Evolutionary conservation across 2,329 filamentous ascomycete species (phyloP).

Genomic region (Pleomassaria siparia): DNA sequence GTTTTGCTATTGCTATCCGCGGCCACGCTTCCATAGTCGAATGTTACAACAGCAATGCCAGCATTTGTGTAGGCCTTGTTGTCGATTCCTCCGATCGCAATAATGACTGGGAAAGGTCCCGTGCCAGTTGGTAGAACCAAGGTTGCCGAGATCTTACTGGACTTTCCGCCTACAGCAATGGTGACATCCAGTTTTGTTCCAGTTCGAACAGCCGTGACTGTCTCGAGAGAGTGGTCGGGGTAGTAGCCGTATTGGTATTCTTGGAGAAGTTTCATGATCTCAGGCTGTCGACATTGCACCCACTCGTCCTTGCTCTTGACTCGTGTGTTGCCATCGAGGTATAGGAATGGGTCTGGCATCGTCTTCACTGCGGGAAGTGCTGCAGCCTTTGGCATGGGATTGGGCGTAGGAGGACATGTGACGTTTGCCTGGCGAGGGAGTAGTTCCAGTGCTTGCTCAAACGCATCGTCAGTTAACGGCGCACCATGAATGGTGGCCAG

Average conservation of each 20-base stretch:
- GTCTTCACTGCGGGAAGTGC: conserved; percentile 24
- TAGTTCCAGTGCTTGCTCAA: conserved; percentile 12
- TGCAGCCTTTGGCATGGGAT: conserved; percentile 28
- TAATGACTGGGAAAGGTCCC: conserved; percentile 49
- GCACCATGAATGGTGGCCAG: conserved; percentile 9
- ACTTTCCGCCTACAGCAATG: conserved; percentile 49
- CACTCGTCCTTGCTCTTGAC: conserved; percentile 51
- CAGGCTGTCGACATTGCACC: conserved; percentile 53
- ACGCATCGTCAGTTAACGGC: conserved; percentile 6
- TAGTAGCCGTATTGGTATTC: conserved; percentile 57
- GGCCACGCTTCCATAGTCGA: conserved; percentile 53
- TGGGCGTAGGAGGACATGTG: conserved; percentile 29
- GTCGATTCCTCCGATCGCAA: conserved; percentile 54
- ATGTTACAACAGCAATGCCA: conserved; percentile 54
- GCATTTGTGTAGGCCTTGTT: conserved; percentile 51
- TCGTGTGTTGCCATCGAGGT: conserved; percentile 47
- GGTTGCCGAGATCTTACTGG: conserved; percentile 48
- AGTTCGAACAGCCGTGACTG: conserved; percentile 50
- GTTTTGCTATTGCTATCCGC: conserved; percentile 54
- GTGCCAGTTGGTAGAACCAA: conserved; percentile 46
- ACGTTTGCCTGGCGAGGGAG: conserved; percentile 22
- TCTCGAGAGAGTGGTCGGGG: conserved; percentile 52
- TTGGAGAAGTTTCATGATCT: conserved; percentile 53
- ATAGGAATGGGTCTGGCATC: conserved; percentile 51
- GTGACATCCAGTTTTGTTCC: conserved; percentile 49